These are phyloP conservation scores for Apodospora peruviana DNA, from an alignment of 495 filamentous ascomycete genomes.

Conservation along the genomic window DNA sequence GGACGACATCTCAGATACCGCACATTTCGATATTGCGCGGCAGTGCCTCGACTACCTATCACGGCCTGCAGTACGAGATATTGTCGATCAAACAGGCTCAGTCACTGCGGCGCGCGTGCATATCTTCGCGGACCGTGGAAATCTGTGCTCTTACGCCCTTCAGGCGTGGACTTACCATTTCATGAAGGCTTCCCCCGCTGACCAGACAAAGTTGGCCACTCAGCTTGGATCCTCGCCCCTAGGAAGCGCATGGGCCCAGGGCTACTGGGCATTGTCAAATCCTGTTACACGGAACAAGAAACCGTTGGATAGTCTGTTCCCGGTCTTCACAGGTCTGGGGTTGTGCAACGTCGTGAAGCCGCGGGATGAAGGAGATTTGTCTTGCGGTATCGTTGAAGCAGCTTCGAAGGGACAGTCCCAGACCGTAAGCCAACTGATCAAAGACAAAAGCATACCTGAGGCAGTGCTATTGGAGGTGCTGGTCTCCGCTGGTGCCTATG, in stretches of 20 bases:
- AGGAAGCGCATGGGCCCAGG: background rate
- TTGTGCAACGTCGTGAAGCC: conserved; percentile 1
- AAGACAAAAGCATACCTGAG: background rate
- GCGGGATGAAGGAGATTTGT: background rate
- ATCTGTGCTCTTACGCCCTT: conserved; percentile 3
- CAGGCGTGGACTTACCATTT: conserved; percentile 3
- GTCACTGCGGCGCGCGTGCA: background rate
- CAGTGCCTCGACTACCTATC: background rate
- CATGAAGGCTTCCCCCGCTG: background rate
- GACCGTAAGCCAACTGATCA: background rate
- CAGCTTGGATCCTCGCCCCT: background rate
- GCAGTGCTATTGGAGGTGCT: background rate
- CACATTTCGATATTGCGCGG: conserved; percentile 2
- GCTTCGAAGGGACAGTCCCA: background rate
- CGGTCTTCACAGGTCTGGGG: conserved; percentile 1
- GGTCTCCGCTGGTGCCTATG: conserved; percentile 1
- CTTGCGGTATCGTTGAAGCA: background rate
- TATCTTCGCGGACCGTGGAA: background rate
- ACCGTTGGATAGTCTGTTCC: conserved; percentile 2
- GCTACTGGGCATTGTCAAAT: conserved; percentile 2
- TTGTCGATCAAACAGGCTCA: background rate
- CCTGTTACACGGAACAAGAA: conserved; percentile 1
- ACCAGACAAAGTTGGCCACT: background rate
- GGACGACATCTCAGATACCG: background rate
- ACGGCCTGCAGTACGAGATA: background rate